These are phyloP conservation scores for Trichocomaceae sp. DNA, from an alignment of 2,329 filamentous ascomycete species.

Conservation along the genomic window DNA sequence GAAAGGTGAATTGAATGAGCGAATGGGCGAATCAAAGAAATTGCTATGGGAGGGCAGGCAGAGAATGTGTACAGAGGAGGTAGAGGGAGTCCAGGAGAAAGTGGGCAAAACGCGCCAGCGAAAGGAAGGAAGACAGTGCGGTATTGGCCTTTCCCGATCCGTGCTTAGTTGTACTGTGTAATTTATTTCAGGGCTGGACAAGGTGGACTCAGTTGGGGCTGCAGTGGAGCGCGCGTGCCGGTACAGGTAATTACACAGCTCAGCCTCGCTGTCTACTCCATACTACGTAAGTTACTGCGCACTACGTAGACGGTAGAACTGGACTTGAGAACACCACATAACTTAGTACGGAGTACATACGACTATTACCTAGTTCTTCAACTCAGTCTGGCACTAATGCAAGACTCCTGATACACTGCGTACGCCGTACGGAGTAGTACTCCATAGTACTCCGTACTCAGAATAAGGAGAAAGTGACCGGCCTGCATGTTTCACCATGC, in stretches of 20 bases:
- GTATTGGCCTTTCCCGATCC: not conserved
- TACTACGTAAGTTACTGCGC: too few relatives aligned
- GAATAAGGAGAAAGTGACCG: not conserved
- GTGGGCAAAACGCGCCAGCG: not conserved
- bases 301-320: too few relatives aligned
- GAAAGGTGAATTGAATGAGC: not conserved
- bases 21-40: conserved; percentile 14
- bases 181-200: not conserved
- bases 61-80: conserved; percentile 13
- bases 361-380: too few relatives aligned
- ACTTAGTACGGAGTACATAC: too few relatives aligned
- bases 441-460: too few relatives aligned
- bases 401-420: not conserved
- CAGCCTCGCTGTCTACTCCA: too few relatives aligned
- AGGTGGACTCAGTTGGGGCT: too few relatives aligned
- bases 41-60: not conserved
- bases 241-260: conserved; percentile 2
- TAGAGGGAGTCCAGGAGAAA: conserved; percentile 12
- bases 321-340: not conserved
- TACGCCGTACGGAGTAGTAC: too few relatives aligned
- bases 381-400: too few relatives aligned
- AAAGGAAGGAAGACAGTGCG: not conserved
- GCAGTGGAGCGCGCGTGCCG: not conserved
- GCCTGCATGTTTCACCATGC: conserved; percentile 5
- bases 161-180: not conserved